phyloP scores from a whole-genome alignment of 2,329 filamentous ascomycete genomes.

The Colletotrichum incanum region DNA sequence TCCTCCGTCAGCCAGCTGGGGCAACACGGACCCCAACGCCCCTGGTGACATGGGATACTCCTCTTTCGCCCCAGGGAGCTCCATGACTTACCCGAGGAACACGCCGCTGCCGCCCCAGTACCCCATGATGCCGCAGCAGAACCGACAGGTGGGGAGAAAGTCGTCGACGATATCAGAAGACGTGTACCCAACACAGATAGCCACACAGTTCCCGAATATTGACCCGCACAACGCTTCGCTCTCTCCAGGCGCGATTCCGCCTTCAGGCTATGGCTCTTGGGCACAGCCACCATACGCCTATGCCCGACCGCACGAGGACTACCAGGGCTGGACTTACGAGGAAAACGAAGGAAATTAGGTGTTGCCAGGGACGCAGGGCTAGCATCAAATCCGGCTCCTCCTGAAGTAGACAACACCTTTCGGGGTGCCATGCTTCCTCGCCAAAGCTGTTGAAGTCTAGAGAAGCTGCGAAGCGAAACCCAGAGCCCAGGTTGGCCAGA shows the following conservation, averaged over 20 bases:
- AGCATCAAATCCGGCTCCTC: not conserved
- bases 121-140: conserved; percentile 56
- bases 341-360: conserved; percentile 38
- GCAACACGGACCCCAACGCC: conserved; percentile 56
- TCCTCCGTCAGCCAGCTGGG: conserved; percentile 60
- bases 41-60: conserved; percentile 64
- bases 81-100: conserved; percentile 47
- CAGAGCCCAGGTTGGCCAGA: not conserved
- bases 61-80: conserved; percentile 60
- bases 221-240: conserved; percentile 56
- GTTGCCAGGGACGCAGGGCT: not conserved
- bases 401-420: not conserved
- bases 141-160: conserved; percentile 61
- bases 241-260: conserved; percentile 56
- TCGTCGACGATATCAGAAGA: conserved; percentile 58
- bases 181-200: conserved; percentile 60
- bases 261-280: conserved; percentile 61
- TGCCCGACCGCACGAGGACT: conserved; percentile 55
- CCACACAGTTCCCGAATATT: conserved; percentile 55
- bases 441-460: not conserved
- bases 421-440: not conserved
- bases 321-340: conserved; percentile 57
- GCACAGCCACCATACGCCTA: conserved; percentile 61
- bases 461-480: not conserved
- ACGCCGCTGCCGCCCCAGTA: conserved; percentile 57